A percentile compares a stretch with the other conserved stretches of the same genome.
Conservation (phyloP, 805 yeast species). For the Nakazawaea laoshanensis region DNA sequence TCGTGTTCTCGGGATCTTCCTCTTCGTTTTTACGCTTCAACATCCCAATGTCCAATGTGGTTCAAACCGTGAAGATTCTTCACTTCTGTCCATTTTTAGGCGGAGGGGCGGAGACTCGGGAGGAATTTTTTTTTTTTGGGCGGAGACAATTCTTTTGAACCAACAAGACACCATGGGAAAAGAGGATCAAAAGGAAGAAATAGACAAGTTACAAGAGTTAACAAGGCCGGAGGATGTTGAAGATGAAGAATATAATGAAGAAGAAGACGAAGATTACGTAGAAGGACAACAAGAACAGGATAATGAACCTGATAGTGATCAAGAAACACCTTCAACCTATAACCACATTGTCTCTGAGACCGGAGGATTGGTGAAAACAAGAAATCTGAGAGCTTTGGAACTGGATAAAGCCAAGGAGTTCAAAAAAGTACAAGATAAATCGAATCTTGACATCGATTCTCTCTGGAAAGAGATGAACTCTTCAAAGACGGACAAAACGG, state of each 20-base stretch:
- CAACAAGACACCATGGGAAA: neutral
- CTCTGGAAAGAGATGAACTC: constrained; percentile 48
- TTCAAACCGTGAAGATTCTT: too few species aligned
- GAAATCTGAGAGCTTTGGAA: constrained; percentile 51
- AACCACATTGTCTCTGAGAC: constrained; percentile 42
- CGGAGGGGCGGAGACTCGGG: too few species aligned
- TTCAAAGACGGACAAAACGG: constrained; percentile 6
- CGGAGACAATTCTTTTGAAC: too few species aligned
- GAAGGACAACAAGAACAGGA: constrained; percentile 15
- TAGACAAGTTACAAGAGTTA: neutral
- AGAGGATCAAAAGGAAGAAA: constrained; percentile 1
- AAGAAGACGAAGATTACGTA: constrained; percentile 46
- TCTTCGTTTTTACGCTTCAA: constrained; percentile 69
- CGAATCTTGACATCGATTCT: constrained; percentile 37
- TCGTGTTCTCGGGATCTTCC: constrained; percentile 43
- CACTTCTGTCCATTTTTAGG: too few species aligned
- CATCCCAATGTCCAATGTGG: too few species aligned
- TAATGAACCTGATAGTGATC: constrained; percentile 26
- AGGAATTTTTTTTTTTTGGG: neutral
- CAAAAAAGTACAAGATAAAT: constrained; percentile 12
- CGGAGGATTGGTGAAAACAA: constrained; percentile 64
- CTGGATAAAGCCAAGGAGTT: constrained; percentile 16
- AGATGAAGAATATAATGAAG: constrained; percentile 41
- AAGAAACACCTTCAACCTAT: constrained; percentile 24
- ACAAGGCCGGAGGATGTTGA: too few species aligned